Evolutionary conservation across 805 yeast genomes (phyloP), one percentile per base, ranked within the genome.

Genomic region (Lipomyces spencermartinsiae): DNA sequence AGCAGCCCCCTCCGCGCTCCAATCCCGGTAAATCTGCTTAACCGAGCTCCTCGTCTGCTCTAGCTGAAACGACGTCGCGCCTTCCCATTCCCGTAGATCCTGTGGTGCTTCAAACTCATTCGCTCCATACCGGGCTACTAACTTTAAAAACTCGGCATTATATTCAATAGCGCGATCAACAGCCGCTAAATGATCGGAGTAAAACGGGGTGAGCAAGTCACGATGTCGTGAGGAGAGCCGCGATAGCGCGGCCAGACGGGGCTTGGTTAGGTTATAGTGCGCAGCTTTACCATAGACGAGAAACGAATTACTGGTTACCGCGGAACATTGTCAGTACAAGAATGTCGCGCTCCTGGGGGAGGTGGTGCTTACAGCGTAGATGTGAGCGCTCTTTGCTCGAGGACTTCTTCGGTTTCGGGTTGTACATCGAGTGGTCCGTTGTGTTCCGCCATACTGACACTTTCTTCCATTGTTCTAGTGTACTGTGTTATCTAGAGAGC

Each of bases 21-120:
- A 93, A 76, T 94, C 98, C 59, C 97, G 80, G 12, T 87, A 85
- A 65, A 85, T 84, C 78, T 93, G 97, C 62, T 92, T 88, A 43
- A 94, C 22, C 9, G 71, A 63, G 43, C 68, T 56, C 46, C 58
- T 46, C 2, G 71, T 58, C 25, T 69, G 69, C 22, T 64, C 71
- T 2, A 64, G 39, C 55, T 68, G 70, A 2, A 61, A 10, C 37
- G 60, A 53, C 12, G 70, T 65, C 9, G 67, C 55, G 16, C 64
- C 55, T n/a, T 58, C 55, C 70, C 76, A 73, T 19, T 62, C 61
- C 19, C 39, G 31, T 33, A 59, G 31, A 31, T 73, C 73, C 25
- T 65, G 68, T 8, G 75, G 75, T 7, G 76, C 74, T 9, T 62
- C 73, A 64, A 75, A 73, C 31, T 65, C 67, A 55, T 59, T 64